These are phyloP conservation scores for Pythium volutum DNA, from an alignment of 352 stramenopile genomes.

Conservation along the genomic window DNA sequence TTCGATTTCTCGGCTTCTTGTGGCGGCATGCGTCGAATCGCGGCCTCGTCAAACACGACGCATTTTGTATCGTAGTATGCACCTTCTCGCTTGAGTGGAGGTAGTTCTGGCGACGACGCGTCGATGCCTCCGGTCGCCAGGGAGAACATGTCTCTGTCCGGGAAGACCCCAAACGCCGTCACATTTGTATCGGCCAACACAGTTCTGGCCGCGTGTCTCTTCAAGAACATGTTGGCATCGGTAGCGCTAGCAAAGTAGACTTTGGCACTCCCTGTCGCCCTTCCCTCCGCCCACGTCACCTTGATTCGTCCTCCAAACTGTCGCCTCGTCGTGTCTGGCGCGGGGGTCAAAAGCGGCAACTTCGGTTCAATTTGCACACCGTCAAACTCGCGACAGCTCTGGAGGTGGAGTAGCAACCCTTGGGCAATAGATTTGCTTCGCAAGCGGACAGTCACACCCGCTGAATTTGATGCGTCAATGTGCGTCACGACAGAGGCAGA, in stretches of 20 bases:
- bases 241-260: conserved; percentile 9
- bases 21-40: not conserved
- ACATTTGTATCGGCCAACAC: not conserved
- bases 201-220: not conserved
- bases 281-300: conserved; percentile 20
- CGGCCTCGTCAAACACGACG: conserved; percentile 6
- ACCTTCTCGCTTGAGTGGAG: not conserved
- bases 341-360: not conserved
- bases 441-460: not conserved
- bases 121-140: not conserved
- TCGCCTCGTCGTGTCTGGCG: not conserved
- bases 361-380: not conserved
- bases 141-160: not conserved
- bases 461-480: not conserved
- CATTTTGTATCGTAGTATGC: not conserved
- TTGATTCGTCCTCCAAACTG: conserved; percentile 14
- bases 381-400: not conserved
- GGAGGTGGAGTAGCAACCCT: not conserved
- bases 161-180: conserved; percentile 1
- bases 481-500: not conserved
- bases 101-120: not conserved
- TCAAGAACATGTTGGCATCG: conserved; percentile 11
- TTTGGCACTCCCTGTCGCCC: conserved; percentile 11
- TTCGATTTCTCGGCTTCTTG: not conserved
- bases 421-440: not conserved